phyloP scores from a whole-genome alignment of 768 basidiomycete genomes.

The Kwoniella bestiolae region DNA sequence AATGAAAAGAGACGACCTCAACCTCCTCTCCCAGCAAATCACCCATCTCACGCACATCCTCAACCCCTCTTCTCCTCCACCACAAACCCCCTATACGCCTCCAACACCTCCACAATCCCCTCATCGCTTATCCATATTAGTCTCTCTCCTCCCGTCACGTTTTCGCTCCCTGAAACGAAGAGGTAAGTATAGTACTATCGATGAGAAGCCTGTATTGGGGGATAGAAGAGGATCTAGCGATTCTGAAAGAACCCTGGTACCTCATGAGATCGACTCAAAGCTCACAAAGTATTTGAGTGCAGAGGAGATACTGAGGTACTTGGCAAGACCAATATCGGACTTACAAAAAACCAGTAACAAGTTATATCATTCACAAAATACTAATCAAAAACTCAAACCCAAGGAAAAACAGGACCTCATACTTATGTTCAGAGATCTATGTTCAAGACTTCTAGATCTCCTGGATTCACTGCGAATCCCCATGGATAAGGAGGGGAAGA shows the following conservation, averaged over 20 bases:
- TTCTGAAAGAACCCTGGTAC: slow-evolving; percentile 4
- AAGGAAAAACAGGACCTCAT: not conserved
- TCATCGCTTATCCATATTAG: not conserved
- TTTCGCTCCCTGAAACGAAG: not conserved
- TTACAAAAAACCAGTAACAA: not conserved
- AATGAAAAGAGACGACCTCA: not conserved
- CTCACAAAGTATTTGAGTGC: not conserved
- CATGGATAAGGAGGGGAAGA: too few relatives aligned
- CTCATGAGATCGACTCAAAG: not conserved
- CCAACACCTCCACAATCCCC: not conserved
- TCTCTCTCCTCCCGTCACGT: not conserved
- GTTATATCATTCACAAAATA: not conserved
- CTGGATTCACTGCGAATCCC: slow-evolving; percentile 10
- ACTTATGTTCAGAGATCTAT: slow-evolving; percentile 14
- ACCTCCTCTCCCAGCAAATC: not conserved
- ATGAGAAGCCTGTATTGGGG: not conserved
- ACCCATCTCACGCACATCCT: not conserved
- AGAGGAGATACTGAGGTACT: not conserved
- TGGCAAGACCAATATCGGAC: not conserved
- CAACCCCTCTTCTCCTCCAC: not conserved
- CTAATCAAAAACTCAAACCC: not conserved
- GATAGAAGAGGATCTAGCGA: not conserved
- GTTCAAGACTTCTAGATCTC: slow-evolving; percentile 10
- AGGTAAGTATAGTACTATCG: not conserved
- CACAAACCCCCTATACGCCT: not conserved